phyloP scores from a whole-genome alignment of 164 flowering plant species.

The Akebia trifoliata region DNA sequence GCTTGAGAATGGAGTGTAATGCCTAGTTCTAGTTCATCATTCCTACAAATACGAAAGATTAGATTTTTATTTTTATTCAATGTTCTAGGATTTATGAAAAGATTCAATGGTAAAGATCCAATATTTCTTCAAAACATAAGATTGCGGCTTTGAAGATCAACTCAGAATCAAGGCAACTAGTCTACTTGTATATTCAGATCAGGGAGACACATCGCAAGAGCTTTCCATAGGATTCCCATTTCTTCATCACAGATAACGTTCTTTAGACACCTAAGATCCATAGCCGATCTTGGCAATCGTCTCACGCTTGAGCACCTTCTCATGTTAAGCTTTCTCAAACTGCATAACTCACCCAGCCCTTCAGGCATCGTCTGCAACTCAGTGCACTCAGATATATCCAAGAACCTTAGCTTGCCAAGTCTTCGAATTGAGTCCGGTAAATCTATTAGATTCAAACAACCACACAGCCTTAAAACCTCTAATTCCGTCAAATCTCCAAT shows the following conservation, averaged over 20 bases:
- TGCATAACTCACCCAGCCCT: slow-evolving; percentile 22
- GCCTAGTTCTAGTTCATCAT: no score
- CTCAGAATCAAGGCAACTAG: slow-evolving; percentile 20
- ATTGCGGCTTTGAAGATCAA: not conserved
- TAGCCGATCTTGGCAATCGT: slow-evolving; percentile 24
- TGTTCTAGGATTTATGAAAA: no score
- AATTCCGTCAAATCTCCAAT: slow-evolving; percentile 29
- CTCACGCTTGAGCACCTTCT: slow-evolving; percentile 20
- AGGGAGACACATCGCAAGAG: not conserved
- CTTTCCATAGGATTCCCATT: slow-evolving; percentile 22
- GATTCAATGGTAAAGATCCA: no score
- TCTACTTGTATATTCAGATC: slow-evolving; percentile 15
- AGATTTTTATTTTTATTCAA: no score
- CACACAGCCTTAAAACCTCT: slow-evolving; percentile 30
- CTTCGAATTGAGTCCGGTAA: slow-evolving; percentile 30
- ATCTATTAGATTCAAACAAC: slow-evolving; percentile 24
- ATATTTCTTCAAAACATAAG: not conserved
- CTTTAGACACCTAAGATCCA: slow-evolving; percentile 19
- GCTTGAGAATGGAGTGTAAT: no score
- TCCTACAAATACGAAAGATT: no score
- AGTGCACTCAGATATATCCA: slow-evolving; percentile 35
- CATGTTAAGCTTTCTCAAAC: slow-evolving; percentile 28
- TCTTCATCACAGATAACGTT: no score
- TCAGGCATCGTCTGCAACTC: slow-evolving; percentile 26
- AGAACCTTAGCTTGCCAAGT: slow-evolving; percentile 22